Evolutionary conservation across 345 rosid species (phyloP).

Genomic region (Aquilaria yunnanensis): DNA sequence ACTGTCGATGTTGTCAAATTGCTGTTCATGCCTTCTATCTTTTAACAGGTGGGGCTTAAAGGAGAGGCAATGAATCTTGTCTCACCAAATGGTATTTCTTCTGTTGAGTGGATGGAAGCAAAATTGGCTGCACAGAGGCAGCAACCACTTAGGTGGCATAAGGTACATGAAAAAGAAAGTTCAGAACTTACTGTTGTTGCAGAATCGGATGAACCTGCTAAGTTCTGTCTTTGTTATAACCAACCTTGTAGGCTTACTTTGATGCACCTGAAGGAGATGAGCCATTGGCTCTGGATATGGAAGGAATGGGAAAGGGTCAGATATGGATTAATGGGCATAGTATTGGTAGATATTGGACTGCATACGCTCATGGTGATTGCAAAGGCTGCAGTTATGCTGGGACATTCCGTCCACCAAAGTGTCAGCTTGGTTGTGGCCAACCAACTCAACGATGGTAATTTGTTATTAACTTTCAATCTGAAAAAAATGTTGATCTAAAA

Average conservation of each 20-base stretch:
- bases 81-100: constrained; percentile 48
- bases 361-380: constrained; percentile 66
- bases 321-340: constrained; percentile 92
- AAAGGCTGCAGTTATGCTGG: constrained; percentile 67
- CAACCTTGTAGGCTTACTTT: constrained; percentile 48
- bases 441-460: constrained; percentile 75
- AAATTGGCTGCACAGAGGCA: constrained; percentile 50
- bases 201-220: background rate
- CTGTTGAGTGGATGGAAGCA: constrained; percentile 61
- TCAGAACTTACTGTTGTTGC: background rate
- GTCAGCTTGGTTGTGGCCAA: constrained; percentile 77
- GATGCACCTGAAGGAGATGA: constrained; percentile 82
- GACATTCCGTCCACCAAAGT: constrained; percentile 65
- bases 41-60: constrained; percentile 70
- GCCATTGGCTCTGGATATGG: constrained; percentile 88
- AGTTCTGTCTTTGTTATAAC: no score
- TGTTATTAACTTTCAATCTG: background rate
- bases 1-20: background rate
- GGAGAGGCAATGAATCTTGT: constrained; percentile 85
- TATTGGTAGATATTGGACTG: constrained; percentile 91
- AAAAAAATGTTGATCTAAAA: background rate
- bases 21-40: constrained; percentile 5
- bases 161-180: constrained; percentile 30
- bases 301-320: constrained; percentile 91
- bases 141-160: constrained; percentile 87